Conservation (phyloP, 2,329 filamentous ascomycete species). For the Paraphoma sp. region DNA sequence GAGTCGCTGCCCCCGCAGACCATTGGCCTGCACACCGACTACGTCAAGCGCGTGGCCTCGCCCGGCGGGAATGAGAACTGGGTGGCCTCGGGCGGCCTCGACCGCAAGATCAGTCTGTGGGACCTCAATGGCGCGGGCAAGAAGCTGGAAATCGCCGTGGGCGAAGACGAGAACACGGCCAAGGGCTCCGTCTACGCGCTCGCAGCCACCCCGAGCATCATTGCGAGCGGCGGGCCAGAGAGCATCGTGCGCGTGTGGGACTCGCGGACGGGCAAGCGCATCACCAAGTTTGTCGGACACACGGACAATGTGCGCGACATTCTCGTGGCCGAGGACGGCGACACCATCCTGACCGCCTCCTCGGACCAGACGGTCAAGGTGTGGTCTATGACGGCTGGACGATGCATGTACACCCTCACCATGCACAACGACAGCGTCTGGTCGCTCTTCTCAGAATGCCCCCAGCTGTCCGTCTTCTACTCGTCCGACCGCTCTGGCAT, state of each 20-base stretch:
- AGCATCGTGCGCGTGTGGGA: slow-evolving; percentile 94
- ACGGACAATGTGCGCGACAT: slow-evolving; percentile 94
- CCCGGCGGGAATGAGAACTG: slow-evolving; percentile 75
- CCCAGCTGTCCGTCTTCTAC: slow-evolving; percentile 87
- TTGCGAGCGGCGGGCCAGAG: slow-evolving; percentile 93
- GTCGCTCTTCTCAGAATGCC: slow-evolving; percentile 90
- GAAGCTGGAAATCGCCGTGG: slow-evolving; percentile 83
- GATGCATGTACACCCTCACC: slow-evolving; percentile 96
- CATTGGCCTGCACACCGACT: slow-evolving; percentile 93
- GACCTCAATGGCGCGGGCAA: slow-evolving; percentile 88
- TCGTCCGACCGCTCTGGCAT: slow-evolving; percentile 91
- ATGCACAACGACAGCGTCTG: slow-evolving; percentile 99
- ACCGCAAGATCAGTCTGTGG: slow-evolving; percentile 92
- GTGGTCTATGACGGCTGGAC: slow-evolving; percentile 93
- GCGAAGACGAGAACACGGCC: slow-evolving; percentile 78
- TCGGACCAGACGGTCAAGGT: slow-evolving; percentile 98
- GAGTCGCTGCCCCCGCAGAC: slow-evolving; percentile 72
- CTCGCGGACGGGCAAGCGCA: slow-evolving; percentile 81
- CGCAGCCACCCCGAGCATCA: slow-evolving; percentile 76
- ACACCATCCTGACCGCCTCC: slow-evolving; percentile 91
- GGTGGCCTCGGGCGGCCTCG: slow-evolving; percentile 93
- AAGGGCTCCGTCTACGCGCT: slow-evolving; percentile 97
- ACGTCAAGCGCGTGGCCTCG: slow-evolving; percentile 91
- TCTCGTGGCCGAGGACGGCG: slow-evolving; percentile 84
- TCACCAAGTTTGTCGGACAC: slow-evolving; percentile 96